These are phyloP conservation scores for Porodaedalea pini DNA, from an alignment of 1,284 basidiomycete species.

Conservation along the genomic window DNA sequence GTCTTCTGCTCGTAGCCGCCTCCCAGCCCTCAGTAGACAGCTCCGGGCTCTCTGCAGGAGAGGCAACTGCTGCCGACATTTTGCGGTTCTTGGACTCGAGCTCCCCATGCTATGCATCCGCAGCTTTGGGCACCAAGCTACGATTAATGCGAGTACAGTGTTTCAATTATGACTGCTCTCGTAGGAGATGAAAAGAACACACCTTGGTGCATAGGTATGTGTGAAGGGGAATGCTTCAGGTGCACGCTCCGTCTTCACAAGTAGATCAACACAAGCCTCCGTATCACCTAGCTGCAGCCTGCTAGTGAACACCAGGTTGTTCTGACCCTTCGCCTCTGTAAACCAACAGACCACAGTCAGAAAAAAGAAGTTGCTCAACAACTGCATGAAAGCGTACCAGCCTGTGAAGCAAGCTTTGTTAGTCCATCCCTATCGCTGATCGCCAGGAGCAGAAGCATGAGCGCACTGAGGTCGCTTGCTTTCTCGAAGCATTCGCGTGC, in stretches of 20 bases:
- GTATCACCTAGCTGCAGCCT: slow-evolving; percentile 86
- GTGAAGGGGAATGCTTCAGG: slow-evolving; percentile 95
- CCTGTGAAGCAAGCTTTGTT: slow-evolving; percentile 60
- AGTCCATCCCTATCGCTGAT: slow-evolving; percentile 79
- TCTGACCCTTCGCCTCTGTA: slow-evolving; percentile 72
- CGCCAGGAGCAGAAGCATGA: slow-evolving; percentile 82
- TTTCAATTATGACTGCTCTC: too few species aligned
- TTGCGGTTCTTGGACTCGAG: slow-evolving; percentile 67
- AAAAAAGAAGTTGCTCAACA: too few species aligned
- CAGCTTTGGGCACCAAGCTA: slow-evolving; percentile 60
- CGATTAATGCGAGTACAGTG: too few species aligned
- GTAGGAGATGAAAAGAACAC: too few species aligned
- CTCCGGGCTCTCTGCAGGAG: slow-evolving; percentile 67
- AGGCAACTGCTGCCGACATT: slow-evolving; percentile 83
- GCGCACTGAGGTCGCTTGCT: slow-evolving; percentile 80
- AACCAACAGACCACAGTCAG: not conserved
- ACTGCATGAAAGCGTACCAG: slow-evolving; percentile 57
- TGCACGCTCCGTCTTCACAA: slow-evolving; percentile 80
- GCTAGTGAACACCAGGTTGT: slow-evolving; percentile 92
- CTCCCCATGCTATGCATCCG: slow-evolving; percentile 76
- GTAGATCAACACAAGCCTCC: slow-evolving; percentile 75
- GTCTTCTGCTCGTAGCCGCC: slow-evolving; percentile 48
- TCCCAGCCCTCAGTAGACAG: slow-evolving; percentile 84
- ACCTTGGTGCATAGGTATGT: slow-evolving; percentile 90
- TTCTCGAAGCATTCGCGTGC: slow-evolving; percentile 88